Evolutionary conservation across 805 yeast species (phyloP), one percentile per base, ranked within the genome.

Genomic region (Scheffersomyces ergatensis): DNA sequence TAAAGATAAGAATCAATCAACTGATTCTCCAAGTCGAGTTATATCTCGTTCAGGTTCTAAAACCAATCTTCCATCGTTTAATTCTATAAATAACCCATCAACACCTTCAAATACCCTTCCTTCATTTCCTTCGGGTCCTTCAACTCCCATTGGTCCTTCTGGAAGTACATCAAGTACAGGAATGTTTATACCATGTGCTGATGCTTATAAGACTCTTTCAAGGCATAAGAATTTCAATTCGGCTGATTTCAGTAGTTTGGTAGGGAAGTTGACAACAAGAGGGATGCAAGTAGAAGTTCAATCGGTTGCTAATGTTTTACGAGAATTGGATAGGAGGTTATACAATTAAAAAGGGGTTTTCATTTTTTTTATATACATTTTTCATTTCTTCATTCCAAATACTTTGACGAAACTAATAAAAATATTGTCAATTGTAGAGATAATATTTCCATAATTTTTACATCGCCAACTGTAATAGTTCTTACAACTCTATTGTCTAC

Each of bases 251-350:
- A 78, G 85, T 40, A 77, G 82, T 2, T 67, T 88, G 46, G 89
- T 88, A 4, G 85, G 85, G 12, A 79, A 83, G 51, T 72, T 89
- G 49, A 80, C 84, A 23, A 85, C 95, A 1, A 70, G 85, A 47
- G 96, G 95, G 3, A 85, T 86, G 84, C 88, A 84, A 53, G 95
- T 89, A 35, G 97, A 89, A 55, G 95, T 86, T n/a, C 88, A 84
- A 53, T 80, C 89, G 50, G 93, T 89, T 25, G 95, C 93, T 23
- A 84, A 85, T 52, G 89, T 88, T 16, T 65, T 89, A 46, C 70
- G 96, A 26, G 93, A 88, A 52, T 68, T 89, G 55, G 96, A 89
- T 60, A 74, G 86, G 55, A 71, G 83, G 51, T 69, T 81, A 29
- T 76, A 76, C 51, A 67, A 73, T 46, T 76, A n/a, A n/a, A n/a